Evolutionary conservation across 768 basidiomycete species (phyloP).

Genomic region (Asterophora lycoperdoides): DNA sequence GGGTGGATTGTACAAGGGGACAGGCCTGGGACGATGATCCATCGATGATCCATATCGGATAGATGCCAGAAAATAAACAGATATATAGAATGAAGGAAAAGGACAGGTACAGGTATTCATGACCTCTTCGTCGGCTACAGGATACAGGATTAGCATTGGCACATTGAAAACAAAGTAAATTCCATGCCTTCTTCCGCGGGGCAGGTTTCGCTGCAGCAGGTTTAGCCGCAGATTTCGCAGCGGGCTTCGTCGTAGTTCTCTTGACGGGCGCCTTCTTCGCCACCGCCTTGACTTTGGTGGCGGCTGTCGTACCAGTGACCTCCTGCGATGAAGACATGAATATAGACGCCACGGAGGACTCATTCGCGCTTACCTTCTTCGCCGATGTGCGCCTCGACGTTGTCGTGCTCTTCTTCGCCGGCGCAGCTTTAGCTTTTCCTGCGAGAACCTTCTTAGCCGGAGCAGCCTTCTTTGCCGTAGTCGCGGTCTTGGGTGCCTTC

Average conservation of each 20-base stretch:
- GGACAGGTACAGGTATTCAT: slow-evolving; percentile 9
- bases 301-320: slow-evolving; percentile 37
- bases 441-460: slow-evolving; percentile 33
- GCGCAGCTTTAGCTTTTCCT: slow-evolving; percentile 31
- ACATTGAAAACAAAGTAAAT: not conserved
- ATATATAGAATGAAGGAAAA: slow-evolving; percentile 5
- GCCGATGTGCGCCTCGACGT: slow-evolving; percentile 33
- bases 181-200: slow-evolving; percentile 33
- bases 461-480: slow-evolving; percentile 19
- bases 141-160: not conserved
- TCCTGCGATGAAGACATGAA: slow-evolving; percentile 23
- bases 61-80: slow-evolving; percentile 2
- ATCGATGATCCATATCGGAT: slow-evolving; percentile 5
- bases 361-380: slow-evolving; percentile 32
- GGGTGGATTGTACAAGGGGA: slow-evolving; percentile 8
- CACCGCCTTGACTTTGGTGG: slow-evolving; percentile 39
- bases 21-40: not conserved
- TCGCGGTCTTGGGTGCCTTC: slow-evolving; percentile 28
- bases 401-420: slow-evolving; percentile 34
- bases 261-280: slow-evolving; percentile 35
- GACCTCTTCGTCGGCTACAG: slow-evolving; percentile 27
- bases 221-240: slow-evolving; percentile 26
- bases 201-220: slow-evolving; percentile 20
- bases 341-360: not conserved
- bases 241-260: slow-evolving; percentile 28